Evolutionary conservation across 768 basidiomycete genomes (phyloP), one percentile per base, ranked within the genome.

Genomic region (Lenzites betulinus): DNA sequence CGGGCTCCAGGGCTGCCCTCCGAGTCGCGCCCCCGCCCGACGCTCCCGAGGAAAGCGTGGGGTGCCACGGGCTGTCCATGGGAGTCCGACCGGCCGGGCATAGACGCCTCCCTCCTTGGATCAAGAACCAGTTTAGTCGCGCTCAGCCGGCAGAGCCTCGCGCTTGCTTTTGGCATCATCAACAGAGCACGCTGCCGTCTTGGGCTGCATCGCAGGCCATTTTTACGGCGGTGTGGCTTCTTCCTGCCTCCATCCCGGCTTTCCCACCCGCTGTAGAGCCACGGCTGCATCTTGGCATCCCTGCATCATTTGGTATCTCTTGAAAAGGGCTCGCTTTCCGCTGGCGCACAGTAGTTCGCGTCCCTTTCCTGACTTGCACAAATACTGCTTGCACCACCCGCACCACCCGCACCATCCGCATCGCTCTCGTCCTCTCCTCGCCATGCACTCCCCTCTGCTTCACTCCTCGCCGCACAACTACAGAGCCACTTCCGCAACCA

Each of bases 61-160:
- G 3, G 30, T 35, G 33, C 11, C n/a, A 26, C 30, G 30, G 36
- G n/a, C 38, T 48, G 36, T 23, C 25, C 12, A 41, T 38, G 46
- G 35, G 46, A 49, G 30, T 49, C 46, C 25, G 25, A n/a, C 33
- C 5, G 49, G 25, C 16, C 49, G 44, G 44, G 22, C 3, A 20
- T 49, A 39, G 55, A 28, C 55, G 55, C 55, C 11, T 11, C 20
- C 2, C 12, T 56, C 36, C 43, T 49, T 26, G 55, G 55, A 22
- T 58, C 49, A 51, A 33, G 56, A 26, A 47, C 26, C 53, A 20
- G 39, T 42, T 50, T 51, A 36, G 48, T 58, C 48, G 47, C 38
- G 35, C 39, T 51, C 56, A 50, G 56, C 46, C 55, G 55, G 28
- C 55, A 55, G 54, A 54, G 55, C 48, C 56, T 43, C 47, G 56